Base-by-base conservation (phyloP, 305 asterid species). In the Rubia peregrina region DNA sequence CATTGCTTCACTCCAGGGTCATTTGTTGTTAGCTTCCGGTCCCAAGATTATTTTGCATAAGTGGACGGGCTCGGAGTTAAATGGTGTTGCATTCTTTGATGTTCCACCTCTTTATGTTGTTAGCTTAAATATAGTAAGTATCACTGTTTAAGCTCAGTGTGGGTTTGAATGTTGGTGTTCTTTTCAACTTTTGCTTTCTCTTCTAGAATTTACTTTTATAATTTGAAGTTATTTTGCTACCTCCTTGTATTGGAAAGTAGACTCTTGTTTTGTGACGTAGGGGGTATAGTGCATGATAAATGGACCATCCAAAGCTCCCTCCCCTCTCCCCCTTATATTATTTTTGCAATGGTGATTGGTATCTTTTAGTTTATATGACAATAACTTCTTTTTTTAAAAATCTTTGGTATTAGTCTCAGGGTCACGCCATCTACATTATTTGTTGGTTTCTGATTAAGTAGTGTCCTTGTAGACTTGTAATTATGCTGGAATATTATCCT, bases 51-150 rank as follows among this genome's bases (percentile, higher is more conserved):
- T 85, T 73, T 79, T 91, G 77, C 97, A 94, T 84, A 85, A 89
- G 82, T 94, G 99, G 99, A 94, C 96, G 51, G 98, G 99, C 63
- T 87, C 96, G 10, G 99, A 94, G 68, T 75, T 94, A 81, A 89
- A 83, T 79, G 92, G 90, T 1, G 91, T 94, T 82, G 96, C 99
- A 75, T 94, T 94, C 87, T 81, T 73, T 75, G 99, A 94, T 68
- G 93, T 83, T 63, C 96, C 99, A 19, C 99, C 99, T 71, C 96
- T 94, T 74, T 81, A 94, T 85, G 99, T 89, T 62, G 96, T 91
- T 83, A 94, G 99, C 96, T 84, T 94, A 81, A 94, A 94, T 82
- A 94, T 88, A 76, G 99, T 94, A 87, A 10, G 98, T 71, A n/a
- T 30, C 56, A 67, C 42, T 24, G 17, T 55, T 38, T 59, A 46